Percentiles rank a stretch among this genome's conserved stretches.
Conservation (phyloP, 1,284 basidiomycete species). For the Puccinia hordei region DNA sequence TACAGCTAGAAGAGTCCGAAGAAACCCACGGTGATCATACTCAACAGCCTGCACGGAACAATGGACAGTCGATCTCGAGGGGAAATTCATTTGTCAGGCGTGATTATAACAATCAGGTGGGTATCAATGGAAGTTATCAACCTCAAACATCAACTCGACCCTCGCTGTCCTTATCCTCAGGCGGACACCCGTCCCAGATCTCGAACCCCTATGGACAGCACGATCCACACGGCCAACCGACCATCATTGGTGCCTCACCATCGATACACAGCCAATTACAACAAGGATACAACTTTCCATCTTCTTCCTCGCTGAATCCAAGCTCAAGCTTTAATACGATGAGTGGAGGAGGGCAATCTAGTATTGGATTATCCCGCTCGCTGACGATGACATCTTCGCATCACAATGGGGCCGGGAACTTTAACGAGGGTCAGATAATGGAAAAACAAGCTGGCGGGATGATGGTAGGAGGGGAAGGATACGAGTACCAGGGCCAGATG, state of each 20-base stretch:
- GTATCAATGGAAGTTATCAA: not conserved
- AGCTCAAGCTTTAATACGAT: not conserved
- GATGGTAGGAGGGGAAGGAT: not conserved
- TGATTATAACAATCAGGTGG: not conserved
- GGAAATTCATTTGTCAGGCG: constrained; percentile 23
- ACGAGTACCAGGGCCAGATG: not conserved
- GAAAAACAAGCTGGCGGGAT: not conserved
- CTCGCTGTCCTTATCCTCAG: constrained; percentile 23
- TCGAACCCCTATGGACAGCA: not conserved
- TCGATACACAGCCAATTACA: constrained; percentile 3
- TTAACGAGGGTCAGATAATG: not conserved
- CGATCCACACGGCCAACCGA: not conserved
- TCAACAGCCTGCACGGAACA: constrained; percentile 18
- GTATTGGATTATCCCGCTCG: not conserved
- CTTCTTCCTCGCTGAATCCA: not conserved
- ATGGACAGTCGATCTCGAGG: constrained; percentile 4
- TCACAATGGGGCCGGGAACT: not conserved
- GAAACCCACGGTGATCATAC: not conserved
- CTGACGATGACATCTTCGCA: constrained; percentile 10
- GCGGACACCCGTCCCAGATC: not conserved
- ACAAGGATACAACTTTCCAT: constrained; percentile 14
- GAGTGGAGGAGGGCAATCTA: not conserved
- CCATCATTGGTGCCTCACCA: not conserved
- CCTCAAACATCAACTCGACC: not conserved
- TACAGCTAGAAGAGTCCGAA: not conserved